Percentiles rank a stretch among this genome's conserved stretches.
phyloP scores from a whole-genome alignment of 176 grass and related monocot genomes.

The Oryza australiensis region DNA sequence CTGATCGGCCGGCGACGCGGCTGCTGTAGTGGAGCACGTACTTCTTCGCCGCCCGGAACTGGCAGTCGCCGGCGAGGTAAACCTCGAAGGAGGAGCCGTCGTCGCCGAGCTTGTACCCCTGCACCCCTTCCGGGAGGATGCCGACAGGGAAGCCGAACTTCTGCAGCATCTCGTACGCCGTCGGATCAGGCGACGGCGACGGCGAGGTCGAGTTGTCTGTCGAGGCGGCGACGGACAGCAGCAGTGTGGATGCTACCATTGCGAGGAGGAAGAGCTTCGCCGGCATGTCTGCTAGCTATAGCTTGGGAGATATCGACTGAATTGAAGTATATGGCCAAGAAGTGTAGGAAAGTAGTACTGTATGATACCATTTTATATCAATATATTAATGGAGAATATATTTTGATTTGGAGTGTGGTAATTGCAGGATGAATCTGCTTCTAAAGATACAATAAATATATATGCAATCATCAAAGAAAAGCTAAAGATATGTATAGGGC shows the following conservation, averaged over 20 bases:
- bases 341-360: too few species aligned
- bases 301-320: too few species aligned
- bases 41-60: constrained; percentile 31
- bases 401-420: neutral
- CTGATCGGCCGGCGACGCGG: constrained; percentile 42
- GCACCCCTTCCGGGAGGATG: constrained; percentile 31
- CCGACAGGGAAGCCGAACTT: constrained; percentile 22
- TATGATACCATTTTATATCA: neutral
- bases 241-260: neutral
- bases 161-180: constrained; percentile 52
- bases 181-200: neutral
- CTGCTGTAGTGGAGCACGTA: constrained; percentile 36
- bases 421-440: neutral
- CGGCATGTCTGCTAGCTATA: neutral
- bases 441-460: neutral
- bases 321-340: neutral
- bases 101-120: constrained; percentile 27
- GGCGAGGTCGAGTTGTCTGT: neutral
- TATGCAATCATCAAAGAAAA: too few species aligned
- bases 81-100: constrained; percentile 57
- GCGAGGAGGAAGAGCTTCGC: neutral
- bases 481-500: too few species aligned
- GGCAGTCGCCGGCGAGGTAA: constrained; percentile 37
- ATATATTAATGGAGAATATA: neutral
- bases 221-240: neutral